Evolutionary conservation across 208 protist genomes (phyloP).

Genomic region (Trypanosoma avium): DNA sequence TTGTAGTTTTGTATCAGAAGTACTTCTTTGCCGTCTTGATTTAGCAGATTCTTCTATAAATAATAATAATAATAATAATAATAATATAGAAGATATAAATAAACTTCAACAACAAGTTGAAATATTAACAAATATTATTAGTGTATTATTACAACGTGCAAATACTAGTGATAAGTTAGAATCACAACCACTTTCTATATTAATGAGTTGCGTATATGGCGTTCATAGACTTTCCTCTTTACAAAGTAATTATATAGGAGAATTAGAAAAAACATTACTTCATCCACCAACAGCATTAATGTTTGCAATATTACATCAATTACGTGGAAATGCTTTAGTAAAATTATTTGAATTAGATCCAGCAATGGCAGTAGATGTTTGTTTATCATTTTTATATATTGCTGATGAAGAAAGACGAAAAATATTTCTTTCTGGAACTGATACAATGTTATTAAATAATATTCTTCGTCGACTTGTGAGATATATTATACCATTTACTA

Average conservation of each 20-base stretch:
- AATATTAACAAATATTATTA: constrained; percentile 19
- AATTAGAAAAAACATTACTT: constrained; percentile 22
- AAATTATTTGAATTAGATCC: constrained; percentile 30
- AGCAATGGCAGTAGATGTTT: constrained; percentile 28
- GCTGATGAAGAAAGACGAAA: constrained; percentile 27
- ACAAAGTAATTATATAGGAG: constrained; percentile 15
- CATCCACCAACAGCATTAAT: constrained; percentile 42
- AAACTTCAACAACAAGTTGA: neutral
- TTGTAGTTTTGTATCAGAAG: constrained; percentile 68
- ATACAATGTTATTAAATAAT: constrained; percentile 28
- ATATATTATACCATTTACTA: constrained; percentile 4
- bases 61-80: neutral
- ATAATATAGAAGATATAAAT: neutral
- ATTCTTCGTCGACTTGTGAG: constrained; percentile 25
- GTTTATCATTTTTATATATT: constrained; percentile 43
- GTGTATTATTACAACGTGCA: constrained; percentile 15
- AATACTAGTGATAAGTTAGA: constrained; percentile 62
- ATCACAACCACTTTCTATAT: constrained; percentile 55
- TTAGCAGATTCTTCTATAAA: no score
- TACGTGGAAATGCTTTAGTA: constrained; percentile 25
- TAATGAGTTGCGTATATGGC: constrained; percentile 63
- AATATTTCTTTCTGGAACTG: constrained; percentile 24
- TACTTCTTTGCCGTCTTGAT: constrained; percentile 36
- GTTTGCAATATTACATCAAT: constrained; percentile 53
- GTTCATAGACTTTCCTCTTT: constrained; percentile 35